Evolutionary conservation across 495 filamentous ascomycete species (phyloP).

Genomic region (Chaetomium cochliodes): DNA sequence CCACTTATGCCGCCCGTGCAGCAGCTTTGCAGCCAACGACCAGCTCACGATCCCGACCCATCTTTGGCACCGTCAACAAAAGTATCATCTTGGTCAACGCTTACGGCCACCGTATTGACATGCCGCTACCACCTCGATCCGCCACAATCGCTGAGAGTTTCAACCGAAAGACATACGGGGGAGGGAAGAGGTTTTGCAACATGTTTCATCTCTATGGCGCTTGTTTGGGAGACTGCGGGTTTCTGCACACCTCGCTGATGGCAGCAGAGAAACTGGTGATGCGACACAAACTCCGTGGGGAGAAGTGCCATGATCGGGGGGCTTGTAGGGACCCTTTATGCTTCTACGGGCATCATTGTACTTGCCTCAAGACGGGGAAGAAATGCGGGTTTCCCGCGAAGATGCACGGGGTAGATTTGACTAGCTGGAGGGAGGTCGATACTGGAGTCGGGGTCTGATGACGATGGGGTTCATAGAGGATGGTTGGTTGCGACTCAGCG

Average conservation of each 20-base stretch:
- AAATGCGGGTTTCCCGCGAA: conserved; percentile 8
- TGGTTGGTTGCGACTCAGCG: no score
- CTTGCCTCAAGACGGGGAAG: conserved; percentile 5
- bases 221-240: conserved; percentile 44
- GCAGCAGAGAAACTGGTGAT: conserved; percentile 43
- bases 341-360: conserved; percentile 47
- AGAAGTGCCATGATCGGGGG: conserved; percentile 35
- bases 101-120: conserved; percentile 46
- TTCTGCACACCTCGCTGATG: conserved; percentile 37
- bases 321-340: conserved; percentile 46
- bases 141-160: conserved; percentile 4
- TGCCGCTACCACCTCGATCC: conserved; percentile 20
- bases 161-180: conserved; percentile 32
- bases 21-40: background rate
- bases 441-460: background rate
- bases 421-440: conserved; percentile 13
- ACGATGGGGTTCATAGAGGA: background rate
- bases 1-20: background rate
- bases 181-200: conserved; percentile 45
- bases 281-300: conserved; percentile 34
- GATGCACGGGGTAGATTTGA: conserved; percentile 20
- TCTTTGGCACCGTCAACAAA: conserved; percentile 26
- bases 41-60: background rate
- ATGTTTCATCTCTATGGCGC: conserved; percentile 44
- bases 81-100: conserved; percentile 47